phyloP scores from a whole-genome alignment of 1,284 basidiomycete genomes.

The Chalciporus sp. region DNA sequence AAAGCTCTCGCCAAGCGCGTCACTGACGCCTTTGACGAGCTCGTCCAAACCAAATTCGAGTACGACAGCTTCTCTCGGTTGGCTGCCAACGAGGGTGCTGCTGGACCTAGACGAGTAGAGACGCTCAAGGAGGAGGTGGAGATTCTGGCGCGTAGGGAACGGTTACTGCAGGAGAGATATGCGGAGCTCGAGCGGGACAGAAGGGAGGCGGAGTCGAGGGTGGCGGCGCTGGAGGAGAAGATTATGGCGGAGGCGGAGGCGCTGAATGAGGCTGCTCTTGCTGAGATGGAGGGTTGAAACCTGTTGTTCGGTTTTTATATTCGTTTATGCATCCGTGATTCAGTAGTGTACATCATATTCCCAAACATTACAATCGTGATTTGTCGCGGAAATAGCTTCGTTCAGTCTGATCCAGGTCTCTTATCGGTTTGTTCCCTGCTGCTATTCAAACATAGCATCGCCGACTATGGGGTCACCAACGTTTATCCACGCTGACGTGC shows the following conservation, averaged over 20 bases:
- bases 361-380: neutral
- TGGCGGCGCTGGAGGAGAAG: slow-evolving; percentile 70
- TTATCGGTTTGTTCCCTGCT: no score
- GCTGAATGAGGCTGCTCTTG: slow-evolving; percentile 74
- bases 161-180: slow-evolving; percentile 77
- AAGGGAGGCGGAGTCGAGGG: slow-evolving; percentile 61
- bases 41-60: slow-evolving; percentile 70
- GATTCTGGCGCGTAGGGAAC: slow-evolving; percentile 73
- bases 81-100: slow-evolving; percentile 69
- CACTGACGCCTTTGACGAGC: slow-evolving; percentile 67
- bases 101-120: slow-evolving; percentile 75
- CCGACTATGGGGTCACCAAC: no score
- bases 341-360: neutral
- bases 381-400: neutral
- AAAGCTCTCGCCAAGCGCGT: slow-evolving; percentile 71
- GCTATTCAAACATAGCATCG: no score
- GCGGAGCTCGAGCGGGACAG: slow-evolving; percentile 80
- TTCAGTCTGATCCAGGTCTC: neutral
- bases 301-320: neutral
- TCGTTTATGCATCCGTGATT: slow-evolving; percentile 17
- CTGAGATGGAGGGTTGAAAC: slow-evolving; percentile 52
- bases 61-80: slow-evolving; percentile 79
- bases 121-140: slow-evolving; percentile 85
- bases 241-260: slow-evolving; percentile 83
- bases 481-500: no score